phyloP scores from a whole-genome alignment of 1,284 basidiomycete species.

The Tilletia setariae region DNA sequence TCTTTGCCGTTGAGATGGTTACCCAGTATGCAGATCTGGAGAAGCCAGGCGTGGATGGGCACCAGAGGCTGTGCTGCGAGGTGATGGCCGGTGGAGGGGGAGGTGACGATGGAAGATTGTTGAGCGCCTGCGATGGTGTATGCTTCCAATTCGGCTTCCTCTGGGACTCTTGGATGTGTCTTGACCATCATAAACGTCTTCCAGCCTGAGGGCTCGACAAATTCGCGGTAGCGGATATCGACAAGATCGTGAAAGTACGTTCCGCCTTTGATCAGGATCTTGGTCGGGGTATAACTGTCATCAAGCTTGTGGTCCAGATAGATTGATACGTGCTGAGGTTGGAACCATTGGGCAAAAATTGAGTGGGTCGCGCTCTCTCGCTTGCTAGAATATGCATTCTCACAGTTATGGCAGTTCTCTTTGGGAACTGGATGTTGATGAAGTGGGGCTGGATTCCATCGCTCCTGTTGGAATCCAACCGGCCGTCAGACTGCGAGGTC shows the following conservation, averaged over 20 bases:
- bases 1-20: conserved; percentile 99
- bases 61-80: neutral
- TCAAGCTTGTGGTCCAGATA: conserved; percentile 81
- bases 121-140: conserved; percentile 5
- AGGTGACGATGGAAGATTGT: neutral
- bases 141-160: conserved; percentile 63
- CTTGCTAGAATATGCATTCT: conserved; percentile 24
- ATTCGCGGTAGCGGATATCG: conserved; percentile 64
- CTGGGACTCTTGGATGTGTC: conserved; percentile 18
- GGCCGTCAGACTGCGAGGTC: conserved; percentile 20
- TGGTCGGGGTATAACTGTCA: conserved; percentile 95
- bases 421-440: conserved; percentile 88
- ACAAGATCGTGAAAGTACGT: conserved; percentile 88
- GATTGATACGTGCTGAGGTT: conserved; percentile 77
- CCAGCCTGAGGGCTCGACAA: conserved; percentile 92
- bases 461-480: conserved; percentile 63
- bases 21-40: conserved; percentile 83
- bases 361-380: neutral
- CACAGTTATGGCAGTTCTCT: conserved; percentile 84
- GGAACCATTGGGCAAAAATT: neutral
- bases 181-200: conserved; percentile 79
- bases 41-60: conserved; percentile 76
- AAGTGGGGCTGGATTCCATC: conserved; percentile 97
- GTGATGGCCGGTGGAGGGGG: neutral
- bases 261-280: conserved; percentile 82